Evolutionary conservation across 176 grass and related monocot species (phyloP).

Genomic region (Cenchrus fungigraminus): DNA sequence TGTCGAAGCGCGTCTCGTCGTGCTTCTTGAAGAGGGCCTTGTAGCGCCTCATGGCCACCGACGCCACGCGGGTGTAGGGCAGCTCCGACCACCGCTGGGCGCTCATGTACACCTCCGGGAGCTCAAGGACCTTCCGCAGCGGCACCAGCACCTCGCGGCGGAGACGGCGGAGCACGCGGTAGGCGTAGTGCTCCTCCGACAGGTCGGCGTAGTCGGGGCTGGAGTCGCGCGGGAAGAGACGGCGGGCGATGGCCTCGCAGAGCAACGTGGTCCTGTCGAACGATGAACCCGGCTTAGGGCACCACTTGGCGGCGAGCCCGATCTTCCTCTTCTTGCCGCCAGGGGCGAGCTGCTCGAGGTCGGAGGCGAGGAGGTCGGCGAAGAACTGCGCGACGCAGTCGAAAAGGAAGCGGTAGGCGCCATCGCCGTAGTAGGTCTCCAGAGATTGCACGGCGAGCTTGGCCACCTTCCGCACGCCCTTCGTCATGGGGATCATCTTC

Average conservation of each 20-base stretch:
- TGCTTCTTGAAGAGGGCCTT: slow-evolving; percentile 44
- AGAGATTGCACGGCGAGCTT: slow-evolving; percentile 43
- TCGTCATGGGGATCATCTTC: background rate
- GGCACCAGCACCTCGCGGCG: slow-evolving; percentile 42
- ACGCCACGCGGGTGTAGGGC: slow-evolving; percentile 51
- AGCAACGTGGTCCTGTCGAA: slow-evolving; percentile 50
- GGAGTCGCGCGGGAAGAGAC: slow-evolving; percentile 42
- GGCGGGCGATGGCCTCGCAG: slow-evolving; percentile 48
- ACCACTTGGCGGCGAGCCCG: slow-evolving; percentile 54
- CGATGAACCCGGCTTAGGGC: slow-evolving; percentile 44
- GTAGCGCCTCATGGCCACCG: slow-evolving; percentile 55
- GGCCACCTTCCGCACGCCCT: slow-evolving; percentile 28
- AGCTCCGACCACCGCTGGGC: slow-evolving; percentile 37
- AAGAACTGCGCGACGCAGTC: slow-evolving; percentile 51
- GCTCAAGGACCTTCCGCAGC: slow-evolving; percentile 36
- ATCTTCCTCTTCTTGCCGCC: slow-evolving; percentile 11
- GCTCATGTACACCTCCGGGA: slow-evolving; percentile 62
- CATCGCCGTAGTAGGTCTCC: slow-evolving; percentile 46
- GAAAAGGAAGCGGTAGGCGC: slow-evolving; percentile 56
- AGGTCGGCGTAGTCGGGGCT: slow-evolving; percentile 36
- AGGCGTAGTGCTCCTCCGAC: slow-evolving; percentile 44
- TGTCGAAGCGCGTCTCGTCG: slow-evolving; percentile 34
- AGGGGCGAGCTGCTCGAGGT: slow-evolving; percentile 40
- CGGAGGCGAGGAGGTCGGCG: slow-evolving; percentile 49
- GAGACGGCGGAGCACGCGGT: slow-evolving; percentile 47